These are phyloP conservation scores for Limonium bicolor DNA, from an alignment of 148 eudicot species.

Conservation along the genomic window DNA sequence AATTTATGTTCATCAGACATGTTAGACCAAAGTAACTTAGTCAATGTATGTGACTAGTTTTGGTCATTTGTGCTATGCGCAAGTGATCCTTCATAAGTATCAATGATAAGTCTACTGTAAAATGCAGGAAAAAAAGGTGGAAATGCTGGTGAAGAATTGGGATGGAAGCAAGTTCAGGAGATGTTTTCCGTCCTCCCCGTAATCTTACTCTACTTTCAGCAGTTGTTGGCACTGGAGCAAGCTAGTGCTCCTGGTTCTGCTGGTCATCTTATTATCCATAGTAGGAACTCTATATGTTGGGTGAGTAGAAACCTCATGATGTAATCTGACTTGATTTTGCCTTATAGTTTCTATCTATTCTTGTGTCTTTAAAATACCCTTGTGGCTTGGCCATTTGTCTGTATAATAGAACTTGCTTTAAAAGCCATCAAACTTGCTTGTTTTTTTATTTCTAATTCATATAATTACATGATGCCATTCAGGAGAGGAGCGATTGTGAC, in stretches of 20 bases:
- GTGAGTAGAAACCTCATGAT: no score
- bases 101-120: neutral
- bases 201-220: conserved; percentile 59
- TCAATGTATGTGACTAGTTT: no score
- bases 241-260: conserved; percentile 63
- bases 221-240: conserved; percentile 88
- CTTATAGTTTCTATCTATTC: no score
- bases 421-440: no score
- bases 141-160: conserved; percentile 88
- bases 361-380: no score
- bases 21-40: no score
- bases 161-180: conserved; percentile 91
- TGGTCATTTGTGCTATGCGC: no score
- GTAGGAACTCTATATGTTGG: conserved; percentile 73
- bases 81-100: neutral
- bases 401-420: no score
- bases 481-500: conserved; percentile 94
- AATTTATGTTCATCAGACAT: no score
- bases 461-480: conserved; percentile 12
- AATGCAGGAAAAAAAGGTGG: conserved; percentile 89
- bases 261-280: conserved; percentile 73
- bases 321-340: no score
- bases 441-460: no score
- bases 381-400: no score
- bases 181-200: conserved; percentile 78